Base-by-base conservation (phyloP, 805 yeast genomes). In the Kodamaea kakaduensis region DNA sequence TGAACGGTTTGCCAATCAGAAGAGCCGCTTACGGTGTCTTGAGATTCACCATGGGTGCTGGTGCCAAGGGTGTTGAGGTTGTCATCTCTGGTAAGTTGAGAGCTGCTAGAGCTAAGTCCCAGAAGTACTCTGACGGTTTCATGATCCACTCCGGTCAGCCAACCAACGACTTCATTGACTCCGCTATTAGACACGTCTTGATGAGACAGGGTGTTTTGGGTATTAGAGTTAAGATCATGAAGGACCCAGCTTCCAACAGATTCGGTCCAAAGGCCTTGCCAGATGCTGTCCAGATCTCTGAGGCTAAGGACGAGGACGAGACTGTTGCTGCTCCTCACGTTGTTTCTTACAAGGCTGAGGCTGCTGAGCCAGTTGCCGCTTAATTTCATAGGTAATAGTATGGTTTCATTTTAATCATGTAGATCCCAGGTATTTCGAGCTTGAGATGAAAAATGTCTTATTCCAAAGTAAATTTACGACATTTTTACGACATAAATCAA, bases 91-190 rank as follows among this genome's bases (percentile, higher is more conserved):
- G 98, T 83, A 93, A 93, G 78, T 84, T 94, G 71, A 87, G 97
- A 79, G 98, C 96, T 75, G 98, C 97, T 64, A 88, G 98, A 81
- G 98, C 98, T 64, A 93, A 93, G 85, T 82, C 97, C 64, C 95
- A 93, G 95, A 93, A 93, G 78, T 93, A 90, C 83, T 84, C 93
- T 69, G 97, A 90, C 71, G 98, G 98, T 81, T 93, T 93, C 96
- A 86, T 93, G 93, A 93, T 93, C 81, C 98, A 93, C 93, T 88
- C 97, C 64, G 98, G 98, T 86, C 98, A 93, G 80, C 98, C 98
- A 76, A 93, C 90, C 71, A 81, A 77, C 58, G 98, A 93, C 69
- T 93, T 93, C 84, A 93, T 93, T 67, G 98, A 93, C 75, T 75
- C 81, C 67, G 98, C 98, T 60, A 89, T 95, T 71, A 89, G 98